Percentiles rank a stretch among this genome's conserved stretches.
These are phyloP conservation scores for Lolium perenne DNA, from an alignment of 176 grass and related monocot species.

Conservation along the genomic window DNA sequence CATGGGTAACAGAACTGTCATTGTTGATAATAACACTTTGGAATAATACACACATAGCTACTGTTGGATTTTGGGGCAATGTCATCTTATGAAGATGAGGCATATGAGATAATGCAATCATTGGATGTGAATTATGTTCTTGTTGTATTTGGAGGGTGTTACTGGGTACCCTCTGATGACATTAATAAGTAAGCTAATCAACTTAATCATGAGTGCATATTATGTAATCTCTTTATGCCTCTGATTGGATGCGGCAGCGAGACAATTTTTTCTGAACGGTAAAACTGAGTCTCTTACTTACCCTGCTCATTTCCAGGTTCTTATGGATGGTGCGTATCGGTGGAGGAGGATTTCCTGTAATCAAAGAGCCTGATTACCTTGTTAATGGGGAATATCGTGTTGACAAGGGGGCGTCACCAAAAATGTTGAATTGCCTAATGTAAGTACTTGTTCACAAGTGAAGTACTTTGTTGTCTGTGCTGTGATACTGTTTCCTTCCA, in stretches of 20 bases:
- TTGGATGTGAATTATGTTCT: constrained; percentile 96
- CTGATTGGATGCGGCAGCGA: neutral
- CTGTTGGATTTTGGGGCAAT: constrained; percentile 97
- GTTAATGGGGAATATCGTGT: constrained; percentile 96
- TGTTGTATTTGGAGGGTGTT: constrained; percentile 92
- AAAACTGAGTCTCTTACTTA: constrained; percentile 37
- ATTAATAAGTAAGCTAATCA: constrained; percentile 90
- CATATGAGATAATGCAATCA: constrained; percentile 99
- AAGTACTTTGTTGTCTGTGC: neutral
- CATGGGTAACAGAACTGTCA: constrained; percentile 99
- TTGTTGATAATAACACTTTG: constrained; percentile 99
- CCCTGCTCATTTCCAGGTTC: constrained; percentile 55
- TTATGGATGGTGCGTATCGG: constrained; percentile 99
- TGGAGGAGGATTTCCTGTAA: constrained; percentile 97
- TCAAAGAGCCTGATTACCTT: constrained; percentile 99
- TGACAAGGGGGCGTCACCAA: constrained; percentile 96
- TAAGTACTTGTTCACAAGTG: constrained; percentile 46
- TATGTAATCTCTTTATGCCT: neutral
- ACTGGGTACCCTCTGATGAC: constrained; percentile 95
- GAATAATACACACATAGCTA: constrained; percentile 99
- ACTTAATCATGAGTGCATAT: neutral
- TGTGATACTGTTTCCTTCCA: neutral
- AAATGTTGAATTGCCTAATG: constrained; percentile 99
- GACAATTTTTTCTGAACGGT: neutral
- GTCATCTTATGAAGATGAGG: constrained; percentile 96